Evolutionary conservation across 2,329 filamentous ascomycete genomes (phyloP).

Genomic region (Fusarium clavum): DNA sequence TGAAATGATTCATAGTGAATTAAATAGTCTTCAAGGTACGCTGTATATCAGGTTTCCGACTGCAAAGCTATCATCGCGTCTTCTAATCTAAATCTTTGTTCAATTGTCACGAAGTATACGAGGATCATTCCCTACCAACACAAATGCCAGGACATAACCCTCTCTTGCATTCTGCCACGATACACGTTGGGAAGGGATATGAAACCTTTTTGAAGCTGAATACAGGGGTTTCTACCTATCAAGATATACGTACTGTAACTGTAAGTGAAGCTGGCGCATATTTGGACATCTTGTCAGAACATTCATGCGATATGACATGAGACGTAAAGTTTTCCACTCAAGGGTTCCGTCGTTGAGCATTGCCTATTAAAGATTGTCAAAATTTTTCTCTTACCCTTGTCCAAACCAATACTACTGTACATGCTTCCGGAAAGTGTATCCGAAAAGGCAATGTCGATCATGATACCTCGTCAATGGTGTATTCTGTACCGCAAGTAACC

Average conservation of each 20-base stretch:
- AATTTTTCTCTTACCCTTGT: slow-evolving; percentile 5
- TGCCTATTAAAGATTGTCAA: slow-evolving; percentile 14
- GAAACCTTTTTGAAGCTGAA: background rate
- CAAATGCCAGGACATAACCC: background rate
- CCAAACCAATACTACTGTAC: background rate
- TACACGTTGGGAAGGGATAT: background rate
- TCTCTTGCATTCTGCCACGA: background rate
- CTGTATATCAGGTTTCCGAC: background rate
- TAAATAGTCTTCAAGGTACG: too few species aligned
- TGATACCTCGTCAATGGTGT: slow-evolving; percentile 7
- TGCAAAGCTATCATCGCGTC: background rate
- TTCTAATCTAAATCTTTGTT: background rate
- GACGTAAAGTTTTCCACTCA: background rate
- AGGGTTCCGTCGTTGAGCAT: slow-evolving; percentile 6
- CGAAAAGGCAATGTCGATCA: slow-evolving; percentile 13
- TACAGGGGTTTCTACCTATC: too few species aligned
- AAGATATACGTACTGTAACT: background rate
- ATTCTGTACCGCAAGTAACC: background rate
- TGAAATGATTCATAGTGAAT: background rate
- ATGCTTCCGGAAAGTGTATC: slow-evolving; percentile 14
- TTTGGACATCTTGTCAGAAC: background rate
- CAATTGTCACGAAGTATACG: background rate
- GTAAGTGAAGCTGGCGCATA: background rate
- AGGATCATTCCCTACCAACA: background rate
- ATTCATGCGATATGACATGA: background rate